Percentiles rank a stretch among this genome's conserved stretches.
phyloP scores from a whole-genome alignment of 345 rosid genomes.

The Melaleuca alternifolia region DNA sequence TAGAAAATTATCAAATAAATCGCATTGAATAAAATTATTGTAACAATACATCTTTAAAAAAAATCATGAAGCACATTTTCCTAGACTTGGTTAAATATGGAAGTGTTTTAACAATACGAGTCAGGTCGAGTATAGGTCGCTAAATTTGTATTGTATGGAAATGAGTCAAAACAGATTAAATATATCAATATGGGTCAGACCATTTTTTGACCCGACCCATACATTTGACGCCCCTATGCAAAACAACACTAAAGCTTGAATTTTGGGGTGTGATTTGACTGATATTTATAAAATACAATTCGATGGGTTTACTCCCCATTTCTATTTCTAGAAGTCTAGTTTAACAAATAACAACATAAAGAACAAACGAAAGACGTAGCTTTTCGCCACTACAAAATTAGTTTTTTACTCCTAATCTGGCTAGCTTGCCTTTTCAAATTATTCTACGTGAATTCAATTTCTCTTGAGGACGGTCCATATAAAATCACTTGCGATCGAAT shows the following conservation, averaged over 20 bases:
- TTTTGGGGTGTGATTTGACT: neutral
- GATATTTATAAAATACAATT: neutral
- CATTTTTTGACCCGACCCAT: too few relatives aligned
- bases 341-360: neutral
- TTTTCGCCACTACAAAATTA: neutral
- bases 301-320: neutral
- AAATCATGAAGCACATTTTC: too few relatives aligned
- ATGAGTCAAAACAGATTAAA: too few relatives aligned
- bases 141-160: too few relatives aligned
- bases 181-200: too few relatives aligned
- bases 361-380: neutral
- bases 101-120: too few relatives aligned
- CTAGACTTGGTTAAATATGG: too few relatives aligned
- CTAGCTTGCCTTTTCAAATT: neutral
- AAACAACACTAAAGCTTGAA: neutral
- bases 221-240: too few relatives aligned
- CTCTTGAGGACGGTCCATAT: neutral
- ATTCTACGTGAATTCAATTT: neutral
- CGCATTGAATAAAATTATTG: too few relatives aligned
- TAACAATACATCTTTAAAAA: too few relatives aligned
- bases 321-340: neutral
- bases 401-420: neutral
- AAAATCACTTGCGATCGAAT: neutral
- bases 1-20: too few relatives aligned
- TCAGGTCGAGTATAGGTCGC: too few relatives aligned